Percentiles rank a stretch among this genome's conserved stretches.
Evolutionary conservation across 768 basidiomycete species (phyloP).

Genomic region (Rhodosporidiobolus sp.): DNA sequence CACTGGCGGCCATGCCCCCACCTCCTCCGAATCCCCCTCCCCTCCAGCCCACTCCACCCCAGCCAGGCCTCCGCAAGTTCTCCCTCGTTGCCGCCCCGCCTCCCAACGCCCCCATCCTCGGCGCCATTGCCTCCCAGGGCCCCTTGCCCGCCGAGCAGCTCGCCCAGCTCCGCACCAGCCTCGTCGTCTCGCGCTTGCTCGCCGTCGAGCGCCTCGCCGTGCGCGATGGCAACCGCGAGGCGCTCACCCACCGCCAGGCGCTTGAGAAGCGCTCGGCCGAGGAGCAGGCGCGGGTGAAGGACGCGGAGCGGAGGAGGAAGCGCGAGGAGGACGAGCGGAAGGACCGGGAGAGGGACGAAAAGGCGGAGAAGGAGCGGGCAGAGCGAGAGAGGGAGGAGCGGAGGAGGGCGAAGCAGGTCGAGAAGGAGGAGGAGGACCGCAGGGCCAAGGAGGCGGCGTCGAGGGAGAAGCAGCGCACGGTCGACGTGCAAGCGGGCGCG

Average conservation of each 20-base stretch:
- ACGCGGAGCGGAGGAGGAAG: constrained; percentile 50
- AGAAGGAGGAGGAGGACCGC: constrained; percentile 11
- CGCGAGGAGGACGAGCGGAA: constrained; percentile 21
- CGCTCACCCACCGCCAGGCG: constrained; percentile 6
- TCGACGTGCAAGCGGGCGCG: constrained; percentile 9
- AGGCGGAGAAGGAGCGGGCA: constrained; percentile 6
- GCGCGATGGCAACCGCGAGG: constrained; percentile 12
- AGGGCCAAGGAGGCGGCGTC: neutral
- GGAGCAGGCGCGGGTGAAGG: constrained; percentile 49
- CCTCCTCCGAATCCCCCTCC: neutral
- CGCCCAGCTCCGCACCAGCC: constrained; percentile 18
- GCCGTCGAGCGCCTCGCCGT: constrained; percentile 10
- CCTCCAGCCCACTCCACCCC: neutral
- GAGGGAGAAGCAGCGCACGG: neutral
- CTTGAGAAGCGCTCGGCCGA: neutral
- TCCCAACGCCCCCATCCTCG: constrained; percentile 7
- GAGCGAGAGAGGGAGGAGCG: constrained; percentile 7
- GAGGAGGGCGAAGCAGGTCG: neutral
- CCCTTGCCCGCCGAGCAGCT: constrained; percentile 13
- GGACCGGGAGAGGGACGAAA: constrained; percentile 14
- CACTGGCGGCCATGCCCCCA: neutral
- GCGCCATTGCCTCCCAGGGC: neutral
- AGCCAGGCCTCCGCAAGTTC: constrained; percentile 8
- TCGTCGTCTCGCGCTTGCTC: constrained; percentile 12
- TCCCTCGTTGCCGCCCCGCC: neutral